phyloP scores from a whole-genome alignment of 495 filamentous ascomycete genomes.

The Penicillium soppii region DNA sequence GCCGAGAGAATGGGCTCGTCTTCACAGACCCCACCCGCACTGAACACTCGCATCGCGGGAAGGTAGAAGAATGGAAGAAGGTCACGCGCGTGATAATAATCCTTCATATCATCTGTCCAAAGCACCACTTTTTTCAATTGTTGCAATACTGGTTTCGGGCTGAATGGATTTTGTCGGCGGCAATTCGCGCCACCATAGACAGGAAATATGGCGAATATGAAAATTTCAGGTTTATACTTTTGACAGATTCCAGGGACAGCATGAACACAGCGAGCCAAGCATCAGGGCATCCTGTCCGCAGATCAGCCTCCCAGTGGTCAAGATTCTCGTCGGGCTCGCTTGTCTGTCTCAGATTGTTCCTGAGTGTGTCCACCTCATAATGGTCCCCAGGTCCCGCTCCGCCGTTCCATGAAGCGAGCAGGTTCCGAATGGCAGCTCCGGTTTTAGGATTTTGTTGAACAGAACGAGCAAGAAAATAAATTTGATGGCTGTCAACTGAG shows the following conservation, averaged over 20 bases:
- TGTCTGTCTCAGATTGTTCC: neutral
- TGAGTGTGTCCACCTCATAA: neutral
- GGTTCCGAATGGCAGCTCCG: neutral
- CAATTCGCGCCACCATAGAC: slow-evolving; percentile 6
- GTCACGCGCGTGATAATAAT: neutral
- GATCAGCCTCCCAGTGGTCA: slow-evolving; percentile 1
- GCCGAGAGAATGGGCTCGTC: neutral
- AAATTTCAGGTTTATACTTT: neutral
- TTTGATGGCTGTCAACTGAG: neutral
- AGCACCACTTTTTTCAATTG: slow-evolving; percentile 3
- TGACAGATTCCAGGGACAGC: neutral
- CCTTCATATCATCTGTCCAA: neutral
- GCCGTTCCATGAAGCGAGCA: neutral
- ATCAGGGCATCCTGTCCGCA: slow-evolving; percentile 3
- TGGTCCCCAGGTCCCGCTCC: neutral
- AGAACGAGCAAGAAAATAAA: neutral
- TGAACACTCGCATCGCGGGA: slow-evolving; percentile 7
- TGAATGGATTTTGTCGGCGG: slow-evolving; percentile 4
- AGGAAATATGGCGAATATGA: neutral
- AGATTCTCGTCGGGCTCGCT: neutral
- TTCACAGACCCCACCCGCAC: slow-evolving; percentile 1
- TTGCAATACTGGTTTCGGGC: slow-evolving; percentile 4
- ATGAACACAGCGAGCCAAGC: neutral
- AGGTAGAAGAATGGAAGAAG: slow-evolving; percentile 14
- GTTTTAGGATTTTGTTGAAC: neutral